Conservation (phyloP, 495 filamentous ascomycete genomes). For the Corynascus novoguineensis region DNA sequence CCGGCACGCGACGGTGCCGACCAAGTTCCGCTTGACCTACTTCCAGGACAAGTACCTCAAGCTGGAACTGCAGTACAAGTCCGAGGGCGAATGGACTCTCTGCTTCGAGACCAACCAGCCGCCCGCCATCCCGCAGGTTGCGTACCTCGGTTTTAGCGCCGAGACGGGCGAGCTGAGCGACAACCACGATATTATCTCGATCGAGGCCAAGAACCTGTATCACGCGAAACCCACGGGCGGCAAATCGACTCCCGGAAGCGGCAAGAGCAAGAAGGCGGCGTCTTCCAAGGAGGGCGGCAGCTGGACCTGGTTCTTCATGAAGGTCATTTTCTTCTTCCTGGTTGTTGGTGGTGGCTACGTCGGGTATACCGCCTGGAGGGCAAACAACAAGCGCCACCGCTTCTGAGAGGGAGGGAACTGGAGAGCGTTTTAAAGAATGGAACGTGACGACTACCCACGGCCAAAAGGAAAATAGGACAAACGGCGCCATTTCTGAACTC, state of each 20-base stretch:
- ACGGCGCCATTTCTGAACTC: constrained; percentile 16
- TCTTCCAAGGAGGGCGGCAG: constrained; percentile 47
- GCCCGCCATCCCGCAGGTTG: constrained; percentile 78
- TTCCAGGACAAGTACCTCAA: constrained; percentile 92
- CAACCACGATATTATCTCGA: constrained; percentile 93
- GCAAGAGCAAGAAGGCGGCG: constrained; percentile 34
- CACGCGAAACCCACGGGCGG: constrained; percentile 45
- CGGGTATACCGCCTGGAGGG: constrained; percentile 75
- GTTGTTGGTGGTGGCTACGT: constrained; percentile 69
- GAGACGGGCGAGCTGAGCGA: constrained; percentile 96
- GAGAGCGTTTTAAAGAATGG: constrained; percentile 5
- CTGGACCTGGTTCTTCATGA: constrained; percentile 92
- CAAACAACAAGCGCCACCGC: constrained; percentile 64
- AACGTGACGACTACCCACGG: constrained; percentile 9
- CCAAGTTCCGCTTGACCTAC: constrained; percentile 85
- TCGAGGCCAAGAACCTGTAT: constrained; percentile 87
- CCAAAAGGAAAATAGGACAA: constrained; percentile 12
- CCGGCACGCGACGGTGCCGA: constrained; percentile 67
- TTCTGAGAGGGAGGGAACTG: constrained; percentile 52
- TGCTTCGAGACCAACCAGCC: constrained; percentile 76
- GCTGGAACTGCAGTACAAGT: constrained; percentile 90
- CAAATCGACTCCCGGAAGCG: constrained; percentile 38
- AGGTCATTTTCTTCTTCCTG: constrained; percentile 69
- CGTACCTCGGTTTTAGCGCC: constrained; percentile 91
- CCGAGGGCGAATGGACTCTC: constrained; percentile 75